Percentiles rank a stretch among this genome's conserved stretches.
Conservation (phyloP, 2,329 filamentous ascomycete species). For the Cadophora malorum region DNA sequence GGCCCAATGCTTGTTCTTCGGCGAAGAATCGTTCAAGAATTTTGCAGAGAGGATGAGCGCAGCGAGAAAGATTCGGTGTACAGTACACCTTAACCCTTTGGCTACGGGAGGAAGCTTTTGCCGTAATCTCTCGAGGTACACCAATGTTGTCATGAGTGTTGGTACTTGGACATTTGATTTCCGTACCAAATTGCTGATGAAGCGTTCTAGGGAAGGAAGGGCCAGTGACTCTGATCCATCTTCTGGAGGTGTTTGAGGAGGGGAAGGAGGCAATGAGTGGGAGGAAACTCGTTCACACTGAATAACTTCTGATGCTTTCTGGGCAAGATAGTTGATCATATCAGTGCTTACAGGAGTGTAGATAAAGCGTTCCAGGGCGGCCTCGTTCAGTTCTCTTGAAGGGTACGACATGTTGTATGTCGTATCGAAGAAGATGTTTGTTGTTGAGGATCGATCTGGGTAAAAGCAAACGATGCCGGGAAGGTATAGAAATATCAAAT, state of each 20-base stretch:
- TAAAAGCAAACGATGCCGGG: conserved; percentile 7
- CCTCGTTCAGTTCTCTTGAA: conserved; percentile 59
- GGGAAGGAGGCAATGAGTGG: conserved; percentile 51
- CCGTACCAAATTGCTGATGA: conserved; percentile 90
- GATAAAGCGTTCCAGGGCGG: conserved; percentile 81
- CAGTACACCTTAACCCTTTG: conserved; percentile 94
- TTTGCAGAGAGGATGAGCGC: conserved; percentile 87
- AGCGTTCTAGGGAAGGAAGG: conserved; percentile 84
- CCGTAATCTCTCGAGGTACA: conserved; percentile 88
- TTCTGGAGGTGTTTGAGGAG: conserved; percentile 59
- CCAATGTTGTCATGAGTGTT: conserved; percentile 94
- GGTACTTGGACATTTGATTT: conserved; percentile 96
- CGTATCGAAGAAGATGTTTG: conserved; percentile 17
- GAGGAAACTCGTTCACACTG: conserved; percentile 72
- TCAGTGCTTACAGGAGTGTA: conserved; percentile 75
- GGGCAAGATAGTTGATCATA: conserved; percentile 80
- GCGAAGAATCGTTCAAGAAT: conserved; percentile 97
- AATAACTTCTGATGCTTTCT: conserved; percentile 78
- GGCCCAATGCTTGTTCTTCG: conserved; percentile 99
- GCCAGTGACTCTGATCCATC: conserved; percentile 30
- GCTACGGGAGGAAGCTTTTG: conserved; percentile 89
- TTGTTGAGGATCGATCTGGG: conserved; percentile 10
- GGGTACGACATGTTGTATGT: conserved; percentile 32
- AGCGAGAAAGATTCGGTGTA: conserved; percentile 96
- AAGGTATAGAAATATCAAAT: conserved; percentile 26